These are phyloP conservation scores for Naganishia vishniacii DNA, from an alignment of 768 basidiomycete genomes.

Conservation along the genomic window DNA sequence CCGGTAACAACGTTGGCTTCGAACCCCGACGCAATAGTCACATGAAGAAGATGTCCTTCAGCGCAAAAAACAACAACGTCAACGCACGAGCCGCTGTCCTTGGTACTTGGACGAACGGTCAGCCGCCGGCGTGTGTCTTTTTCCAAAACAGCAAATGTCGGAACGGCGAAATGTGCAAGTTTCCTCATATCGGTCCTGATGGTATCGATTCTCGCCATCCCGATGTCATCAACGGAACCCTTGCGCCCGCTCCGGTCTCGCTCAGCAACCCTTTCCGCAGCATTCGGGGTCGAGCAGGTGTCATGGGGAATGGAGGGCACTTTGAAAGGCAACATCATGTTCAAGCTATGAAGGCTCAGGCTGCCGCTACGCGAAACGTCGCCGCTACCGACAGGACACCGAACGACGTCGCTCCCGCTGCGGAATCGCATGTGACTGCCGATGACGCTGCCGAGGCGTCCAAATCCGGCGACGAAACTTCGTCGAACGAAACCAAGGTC, in stretches of 20 bases:
- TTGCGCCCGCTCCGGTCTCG: conserved; percentile 41
- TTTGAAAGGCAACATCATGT: conserved; percentile 26
- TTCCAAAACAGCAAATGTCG: conserved; percentile 45
- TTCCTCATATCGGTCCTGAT: conserved; percentile 47
- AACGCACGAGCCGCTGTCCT: conserved; percentile 30
- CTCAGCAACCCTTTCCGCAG: conserved; percentile 23
- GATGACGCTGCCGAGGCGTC: conserved; percentile 6
- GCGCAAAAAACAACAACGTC: conserved; percentile 28
- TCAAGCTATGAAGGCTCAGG: conserved; percentile 25
- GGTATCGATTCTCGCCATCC: conserved; percentile 48
- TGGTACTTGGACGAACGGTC: conserved; percentile 43
- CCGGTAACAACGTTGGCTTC: conserved; percentile 9
- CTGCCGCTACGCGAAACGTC: conserved; percentile 12
- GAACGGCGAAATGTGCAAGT: conserved; percentile 48
- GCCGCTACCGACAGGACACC: not conserved
- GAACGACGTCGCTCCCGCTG: not conserved
- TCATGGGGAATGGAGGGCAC: conserved; percentile 11
- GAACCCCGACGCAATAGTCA: conserved; percentile 27
- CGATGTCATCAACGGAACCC: conserved; percentile 45
- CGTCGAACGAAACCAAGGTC: conserved; percentile 12
- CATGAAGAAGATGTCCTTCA: conserved; percentile 46
- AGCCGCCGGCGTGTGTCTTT: conserved; percentile 45
- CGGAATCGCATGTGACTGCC: not conserved
- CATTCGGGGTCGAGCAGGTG: conserved; percentile 4
- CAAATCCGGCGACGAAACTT: conserved; percentile 3